These are phyloP conservation scores for Suzukiozyma palmioleophila DNA, from an alignment of 1,139 yeast species.

Conservation along the genomic window DNA sequence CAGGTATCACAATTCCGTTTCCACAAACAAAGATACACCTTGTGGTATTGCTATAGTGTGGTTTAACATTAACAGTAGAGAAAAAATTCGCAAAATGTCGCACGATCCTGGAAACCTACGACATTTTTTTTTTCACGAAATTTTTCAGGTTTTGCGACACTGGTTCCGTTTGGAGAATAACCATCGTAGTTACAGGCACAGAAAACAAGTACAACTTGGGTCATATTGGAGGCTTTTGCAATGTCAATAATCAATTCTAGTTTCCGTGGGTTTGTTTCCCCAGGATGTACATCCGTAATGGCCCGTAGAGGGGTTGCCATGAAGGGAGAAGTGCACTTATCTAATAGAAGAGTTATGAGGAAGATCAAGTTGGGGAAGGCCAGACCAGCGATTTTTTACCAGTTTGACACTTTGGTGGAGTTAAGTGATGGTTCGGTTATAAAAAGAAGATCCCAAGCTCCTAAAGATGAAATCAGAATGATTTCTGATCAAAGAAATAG, in stretches of 20 bases:
- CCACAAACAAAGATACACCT: no score
- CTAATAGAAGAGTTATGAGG: slow-evolving; percentile 51
- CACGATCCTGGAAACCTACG: background rate
- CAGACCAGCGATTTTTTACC: slow-evolving; percentile 88
- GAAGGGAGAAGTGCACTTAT: slow-evolving; percentile 37
- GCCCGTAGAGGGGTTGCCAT: slow-evolving; percentile 14
- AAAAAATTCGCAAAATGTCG: no score
- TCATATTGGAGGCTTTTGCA: background rate
- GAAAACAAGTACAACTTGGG: background rate
- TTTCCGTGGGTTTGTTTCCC: background rate
- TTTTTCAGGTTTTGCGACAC: background rate
- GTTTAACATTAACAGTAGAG: no score
- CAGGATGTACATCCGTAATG: background rate
- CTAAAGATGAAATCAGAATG: slow-evolving; percentile 81
- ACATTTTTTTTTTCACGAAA: background rate
- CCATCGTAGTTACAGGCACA: background rate
- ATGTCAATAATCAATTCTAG: slow-evolving; percentile 1
- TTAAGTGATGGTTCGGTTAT: slow-evolving; percentile 91
- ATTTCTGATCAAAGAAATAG: slow-evolving; percentile 85
- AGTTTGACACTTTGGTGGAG: slow-evolving; percentile 82
- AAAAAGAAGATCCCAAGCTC: slow-evolving; percentile 78
- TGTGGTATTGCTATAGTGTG: no score
- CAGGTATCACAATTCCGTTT: no score
- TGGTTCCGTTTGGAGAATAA: no score
- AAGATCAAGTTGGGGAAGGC: slow-evolving; percentile 69